Percentiles rank a stretch among this genome's conserved stretches.
These are phyloP conservation scores for Cudoniella acicularis DNA, from an alignment of 495 filamentous ascomycete species.

Conservation along the genomic window DNA sequence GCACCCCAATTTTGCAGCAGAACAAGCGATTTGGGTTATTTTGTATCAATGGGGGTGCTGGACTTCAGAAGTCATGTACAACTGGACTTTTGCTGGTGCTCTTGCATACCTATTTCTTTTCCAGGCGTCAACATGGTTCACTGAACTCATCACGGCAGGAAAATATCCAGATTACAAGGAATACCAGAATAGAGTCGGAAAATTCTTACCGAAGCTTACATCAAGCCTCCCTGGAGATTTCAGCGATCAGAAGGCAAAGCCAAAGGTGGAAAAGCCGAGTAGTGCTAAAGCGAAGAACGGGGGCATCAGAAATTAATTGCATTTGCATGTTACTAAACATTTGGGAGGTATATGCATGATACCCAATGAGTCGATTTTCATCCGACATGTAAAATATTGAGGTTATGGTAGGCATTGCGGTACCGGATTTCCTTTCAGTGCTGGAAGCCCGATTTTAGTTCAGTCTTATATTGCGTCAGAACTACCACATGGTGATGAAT, in stretches of 20 bases:
- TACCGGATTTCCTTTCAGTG: too few species aligned
- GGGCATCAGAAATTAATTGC: not conserved
- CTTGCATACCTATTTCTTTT: conserved; percentile 73
- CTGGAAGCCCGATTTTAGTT: too few species aligned
- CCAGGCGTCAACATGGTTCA: conserved; percentile 82
- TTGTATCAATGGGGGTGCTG: conserved; percentile 85
- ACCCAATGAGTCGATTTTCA: too few species aligned
- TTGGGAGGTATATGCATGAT: too few species aligned
- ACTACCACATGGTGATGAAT: too few species aligned
- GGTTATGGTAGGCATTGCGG: too few species aligned
- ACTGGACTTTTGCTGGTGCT: conserved; percentile 76
- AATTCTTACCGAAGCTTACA: conserved; percentile 67
- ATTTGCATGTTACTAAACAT: not conserved
- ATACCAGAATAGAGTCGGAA: conserved; percentile 79
- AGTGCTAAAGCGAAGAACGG: not conserved
- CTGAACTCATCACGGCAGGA: conserved; percentile 68
- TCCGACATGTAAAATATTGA: too few species aligned
- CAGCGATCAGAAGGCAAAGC: conserved; percentile 29
- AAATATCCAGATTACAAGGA: conserved; percentile 89
- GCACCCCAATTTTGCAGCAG: conserved; percentile 92
- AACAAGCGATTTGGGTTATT: conserved; percentile 86
- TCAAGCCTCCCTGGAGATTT: conserved; percentile 38
- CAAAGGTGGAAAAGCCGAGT: conserved; percentile 11
- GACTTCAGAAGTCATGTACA: conserved; percentile 62
- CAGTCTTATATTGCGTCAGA: too few species aligned